These are phyloP conservation scores for Hypoxylon rickii DNA, from an alignment of 495 filamentous ascomycete species.

Conservation along the genomic window DNA sequence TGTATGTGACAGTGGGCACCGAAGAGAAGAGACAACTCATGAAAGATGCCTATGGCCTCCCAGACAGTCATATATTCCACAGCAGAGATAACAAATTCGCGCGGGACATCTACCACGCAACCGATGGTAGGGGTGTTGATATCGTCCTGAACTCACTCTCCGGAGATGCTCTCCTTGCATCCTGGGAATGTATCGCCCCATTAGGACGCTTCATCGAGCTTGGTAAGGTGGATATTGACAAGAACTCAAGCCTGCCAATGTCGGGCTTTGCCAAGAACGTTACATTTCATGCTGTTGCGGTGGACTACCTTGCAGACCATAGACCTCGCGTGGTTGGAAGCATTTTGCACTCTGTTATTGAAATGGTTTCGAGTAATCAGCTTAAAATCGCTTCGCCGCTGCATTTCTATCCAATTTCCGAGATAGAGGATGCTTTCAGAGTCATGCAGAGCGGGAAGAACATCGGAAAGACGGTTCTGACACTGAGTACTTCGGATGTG, in stretches of 20 bases:
- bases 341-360: too few relatives aligned
- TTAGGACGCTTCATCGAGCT: conserved; percentile 52
- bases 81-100: conserved; percentile 48
- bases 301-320: conserved; percentile 13
- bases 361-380: too few relatives aligned
- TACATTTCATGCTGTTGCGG: conserved; percentile 38
- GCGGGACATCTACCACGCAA: conserved; percentile 44
- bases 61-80: conserved; percentile 53
- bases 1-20: conserved; percentile 53
- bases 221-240: conserved; percentile 37
- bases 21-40: conserved; percentile 48
- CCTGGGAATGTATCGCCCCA: conserved; percentile 50
- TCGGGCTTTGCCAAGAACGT: conserved; percentile 40
- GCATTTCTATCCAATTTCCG: conserved; percentile 9
- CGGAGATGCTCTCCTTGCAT: conserved; percentile 18
- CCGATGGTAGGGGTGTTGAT: conserved; percentile 57
- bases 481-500: neutral
- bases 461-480: conserved; percentile 15
- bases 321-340: neutral
- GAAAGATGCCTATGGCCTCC: conserved; percentile 44
- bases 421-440: conserved; percentile 9
- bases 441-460: conserved; percentile 24
- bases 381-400: too few relatives aligned
- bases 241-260: conserved; percentile 27
- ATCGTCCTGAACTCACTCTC: conserved; percentile 54